A percentile compares a stretch with the other conserved stretches of the same genome.
Conservation (phyloP, 305 asterid species). For the Plantago lanceolata region DNA sequence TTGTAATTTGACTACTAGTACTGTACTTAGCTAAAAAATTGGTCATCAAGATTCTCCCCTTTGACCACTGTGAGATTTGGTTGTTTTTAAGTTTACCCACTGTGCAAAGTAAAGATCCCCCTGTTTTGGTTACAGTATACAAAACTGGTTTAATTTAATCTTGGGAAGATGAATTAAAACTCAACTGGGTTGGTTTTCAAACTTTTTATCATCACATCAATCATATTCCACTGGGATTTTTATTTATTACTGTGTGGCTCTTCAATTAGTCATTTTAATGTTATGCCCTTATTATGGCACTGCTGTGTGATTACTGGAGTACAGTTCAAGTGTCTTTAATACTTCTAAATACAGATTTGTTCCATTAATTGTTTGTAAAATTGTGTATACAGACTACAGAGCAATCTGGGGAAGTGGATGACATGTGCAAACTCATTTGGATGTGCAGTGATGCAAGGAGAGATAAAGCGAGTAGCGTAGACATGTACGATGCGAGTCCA, state of each 20-base stretch:
- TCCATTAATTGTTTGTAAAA: too few relatives aligned
- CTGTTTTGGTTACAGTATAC: conserved; percentile 5
- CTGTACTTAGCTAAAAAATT: neutral
- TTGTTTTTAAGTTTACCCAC: conserved; percentile 20
- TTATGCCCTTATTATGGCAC: neutral
- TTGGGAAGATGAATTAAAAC: too few relatives aligned
- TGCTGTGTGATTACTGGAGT: too few relatives aligned
- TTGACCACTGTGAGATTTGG: conserved; percentile 27
- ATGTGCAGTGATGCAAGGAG: too few relatives aligned
- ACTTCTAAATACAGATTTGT: too few relatives aligned
- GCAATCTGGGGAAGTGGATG: too few relatives aligned
- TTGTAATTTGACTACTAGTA: conserved; percentile 32
- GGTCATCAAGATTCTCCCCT: conserved; percentile 31
- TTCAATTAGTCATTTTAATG: conserved; percentile 28
- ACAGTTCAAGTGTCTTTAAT: too few relatives aligned
- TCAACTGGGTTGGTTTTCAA: conserved; percentile 6
- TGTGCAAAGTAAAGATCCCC: conserved; percentile 22
- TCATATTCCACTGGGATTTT: conserved; percentile 6
- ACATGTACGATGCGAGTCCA: too few relatives aligned
- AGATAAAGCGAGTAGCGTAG: too few relatives aligned
- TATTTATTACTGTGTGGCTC: neutral
- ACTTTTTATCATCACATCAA: conserved; percentile 39
- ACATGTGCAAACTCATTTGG: too few relatives aligned
- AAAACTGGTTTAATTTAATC: too few relatives aligned
- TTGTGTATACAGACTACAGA: too few relatives aligned